phyloP scores from a whole-genome alignment of 2,329 filamentous ascomycete genomes.

The Alternaria ethzedia region DNA sequence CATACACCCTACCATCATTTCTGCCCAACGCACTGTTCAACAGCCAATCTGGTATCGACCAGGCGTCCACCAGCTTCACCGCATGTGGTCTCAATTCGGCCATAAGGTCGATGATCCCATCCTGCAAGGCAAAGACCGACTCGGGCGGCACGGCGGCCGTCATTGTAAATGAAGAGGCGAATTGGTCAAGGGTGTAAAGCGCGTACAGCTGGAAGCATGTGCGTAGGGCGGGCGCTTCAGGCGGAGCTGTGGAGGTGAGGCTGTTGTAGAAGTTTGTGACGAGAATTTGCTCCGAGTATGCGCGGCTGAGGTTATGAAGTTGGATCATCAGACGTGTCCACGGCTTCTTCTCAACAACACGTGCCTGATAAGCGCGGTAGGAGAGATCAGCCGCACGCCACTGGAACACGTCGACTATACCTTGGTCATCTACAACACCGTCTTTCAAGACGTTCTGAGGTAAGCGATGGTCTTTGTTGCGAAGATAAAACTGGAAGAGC shows the following conservation, averaged over 20 bases:
- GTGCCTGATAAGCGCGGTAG: constrained; percentile 52
- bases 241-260: constrained; percentile 25
- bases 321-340: constrained; percentile 57
- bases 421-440: constrained; percentile 45
- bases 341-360: constrained; percentile 53
- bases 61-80: constrained; percentile 59
- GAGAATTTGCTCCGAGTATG: constrained; percentile 58
- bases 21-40: constrained; percentile 60
- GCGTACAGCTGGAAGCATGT: constrained; percentile 58
- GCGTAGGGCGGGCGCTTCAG: constrained; percentile 46
- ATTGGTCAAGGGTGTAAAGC: constrained; percentile 55
- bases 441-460: constrained; percentile 33
- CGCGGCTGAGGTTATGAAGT: constrained; percentile 51
- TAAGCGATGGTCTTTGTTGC: constrained; percentile 34
- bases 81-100: constrained; percentile 57
- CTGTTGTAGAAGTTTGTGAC: constrained; percentile 56
- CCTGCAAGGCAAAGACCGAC: constrained; percentile 51
- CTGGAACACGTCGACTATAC: constrained; percentile 54
- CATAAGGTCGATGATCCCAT: constrained; percentile 56
- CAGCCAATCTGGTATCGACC: constrained; percentile 61
- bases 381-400: constrained; percentile 54
- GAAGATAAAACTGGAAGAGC: constrained; percentile 51
- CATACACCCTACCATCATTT: constrained; percentile 61
- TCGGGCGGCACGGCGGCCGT: constrained; percentile 51
- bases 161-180: constrained; percentile 55